Percentiles rank a stretch among this genome's conserved stretches.
Evolutionary conservation across 1,284 basidiomycete genomes (phyloP).

Genomic region (Trametes polyzona): DNA sequence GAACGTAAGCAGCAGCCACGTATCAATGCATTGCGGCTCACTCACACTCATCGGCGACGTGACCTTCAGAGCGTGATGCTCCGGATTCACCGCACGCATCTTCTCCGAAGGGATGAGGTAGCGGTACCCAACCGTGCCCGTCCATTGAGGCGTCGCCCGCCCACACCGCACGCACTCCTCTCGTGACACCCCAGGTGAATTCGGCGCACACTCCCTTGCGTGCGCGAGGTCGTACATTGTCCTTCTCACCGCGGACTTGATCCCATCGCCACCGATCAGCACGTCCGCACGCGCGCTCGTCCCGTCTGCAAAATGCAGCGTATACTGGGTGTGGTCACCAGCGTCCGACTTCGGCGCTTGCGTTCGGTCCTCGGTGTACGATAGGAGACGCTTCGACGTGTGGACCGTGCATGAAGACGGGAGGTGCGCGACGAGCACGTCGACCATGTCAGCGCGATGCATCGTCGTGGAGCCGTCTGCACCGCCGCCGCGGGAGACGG

Average conservation of each 20-base stretch:
- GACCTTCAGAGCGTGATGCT: constrained; percentile 14
- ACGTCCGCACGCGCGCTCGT: constrained; percentile 25
- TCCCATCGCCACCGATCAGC: constrained; percentile 44
- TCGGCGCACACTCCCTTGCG: constrained; percentile 7
- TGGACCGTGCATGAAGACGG: constrained; percentile 37
- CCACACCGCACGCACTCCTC: constrained; percentile 19
- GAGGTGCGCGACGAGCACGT: constrained; percentile 36
- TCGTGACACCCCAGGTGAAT: neutral
- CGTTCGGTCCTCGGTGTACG: constrained; percentile 26
- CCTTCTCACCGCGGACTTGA: constrained; percentile 45
- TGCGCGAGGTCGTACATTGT: constrained; percentile 21
- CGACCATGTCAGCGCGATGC: constrained; percentile 38
- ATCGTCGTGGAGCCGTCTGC: constrained; percentile 40
- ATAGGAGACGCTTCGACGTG: constrained; percentile 37
- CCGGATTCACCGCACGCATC: constrained; percentile 18
- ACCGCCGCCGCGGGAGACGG: no score
- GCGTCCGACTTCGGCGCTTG: neutral
- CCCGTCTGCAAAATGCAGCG: constrained; percentile 26
- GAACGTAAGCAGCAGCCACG: neutral
- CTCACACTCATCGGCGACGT: constrained; percentile 18
- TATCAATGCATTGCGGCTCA: neutral
- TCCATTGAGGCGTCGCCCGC: constrained; percentile 21
- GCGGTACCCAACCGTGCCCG: constrained; percentile 21
- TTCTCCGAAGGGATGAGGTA: constrained; percentile 18
- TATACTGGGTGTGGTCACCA: constrained; percentile 6